phyloP scores from a whole-genome alignment of 1,139 yeast species.

The Taphrina wiesneri region DNA sequence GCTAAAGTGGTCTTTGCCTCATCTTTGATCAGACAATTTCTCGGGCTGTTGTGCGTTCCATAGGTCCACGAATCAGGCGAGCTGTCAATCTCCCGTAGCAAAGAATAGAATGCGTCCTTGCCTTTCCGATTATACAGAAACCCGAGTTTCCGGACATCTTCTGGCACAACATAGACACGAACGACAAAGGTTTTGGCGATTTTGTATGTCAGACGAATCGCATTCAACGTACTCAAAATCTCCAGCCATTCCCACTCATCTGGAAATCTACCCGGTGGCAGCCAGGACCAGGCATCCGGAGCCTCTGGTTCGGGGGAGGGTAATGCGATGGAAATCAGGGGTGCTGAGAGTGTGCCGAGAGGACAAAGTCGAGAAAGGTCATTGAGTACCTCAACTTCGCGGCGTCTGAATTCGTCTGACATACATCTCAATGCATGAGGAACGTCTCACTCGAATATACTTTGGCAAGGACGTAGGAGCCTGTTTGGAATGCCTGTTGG shows the following conservation, averaged over 20 bases:
- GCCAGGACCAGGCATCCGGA: constrained; percentile 25
- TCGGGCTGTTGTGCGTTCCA: not conserved
- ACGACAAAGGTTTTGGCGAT: not conserved
- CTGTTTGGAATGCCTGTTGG: not conserved
- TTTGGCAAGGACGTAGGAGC: too few species aligned
- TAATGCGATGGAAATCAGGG: not conserved
- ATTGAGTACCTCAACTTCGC: not conserved
- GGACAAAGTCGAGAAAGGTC: constrained; percentile 11
- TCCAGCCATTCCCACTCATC: constrained; percentile 24
- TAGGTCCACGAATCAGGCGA: not conserved
- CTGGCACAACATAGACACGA: constrained; percentile 18
- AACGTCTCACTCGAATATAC: too few species aligned
- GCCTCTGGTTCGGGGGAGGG: constrained; percentile 22
- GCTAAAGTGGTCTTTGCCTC: not conserved
- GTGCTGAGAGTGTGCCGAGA: not conserved
- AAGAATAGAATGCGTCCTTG: not conserved
- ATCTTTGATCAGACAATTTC: not conserved
- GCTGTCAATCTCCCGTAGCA: not conserved
- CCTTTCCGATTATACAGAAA: not conserved
- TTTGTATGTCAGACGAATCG: constrained; percentile 5
- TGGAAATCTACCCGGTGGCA: constrained; percentile 22
- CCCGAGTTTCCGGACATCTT: not conserved
- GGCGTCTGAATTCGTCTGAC: not conserved
- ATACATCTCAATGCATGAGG: too few species aligned
- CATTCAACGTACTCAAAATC: not conserved